Evolutionary conservation across 2,329 filamentous ascomycete genomes (phyloP), one percentile per base, ranked within the genome.

Genomic region (Xylariaceae sp.): DNA sequence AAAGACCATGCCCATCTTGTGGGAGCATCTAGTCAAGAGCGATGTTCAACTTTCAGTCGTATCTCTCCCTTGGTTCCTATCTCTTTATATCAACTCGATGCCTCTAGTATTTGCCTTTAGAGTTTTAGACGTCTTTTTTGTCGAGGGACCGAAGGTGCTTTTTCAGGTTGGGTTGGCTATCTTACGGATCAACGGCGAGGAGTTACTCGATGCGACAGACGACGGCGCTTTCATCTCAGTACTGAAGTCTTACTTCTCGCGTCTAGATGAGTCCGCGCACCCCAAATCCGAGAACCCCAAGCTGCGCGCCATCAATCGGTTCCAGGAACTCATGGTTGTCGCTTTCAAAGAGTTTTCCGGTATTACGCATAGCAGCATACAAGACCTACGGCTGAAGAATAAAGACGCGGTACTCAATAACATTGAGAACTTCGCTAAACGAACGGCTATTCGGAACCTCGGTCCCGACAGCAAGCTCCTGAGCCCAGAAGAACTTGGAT

Each of bases 1-100:
- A 74, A 95, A 92, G 77, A 99, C 95, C 1, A 98, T 99, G 93
- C 95, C 95, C 1, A 89, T 99, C 56, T 83, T 99, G 14, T 99
- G 95, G 93, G 94, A 98, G 19, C 95, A 99, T 70, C 85, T 99
- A n/a, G 90, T 93, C 64, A 96, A 95, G 76, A 95, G 90, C 57
- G 95, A 99, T 70, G 92, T 99, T 19, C 96, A 99, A 74, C 85
- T 99, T 17, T 98, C 95, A 0, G 95, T 99, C 29, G 95, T 98
- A 14, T 98, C 94, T 8, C 82, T 99, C 39, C 95, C 95, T 3
- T 99, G 95, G 95, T 99, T 99, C 73, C 82, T 99, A 53, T 98
- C 94, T 4, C 82, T 99, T 16, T 99, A 98, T 76, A 96, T 99
- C 80, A 99, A 99, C 82, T 98, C 94, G 1, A 99, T 99, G 95